These are phyloP conservation scores for Cicer arietinum DNA, from an alignment of 306 rosid species.

Conservation along the genomic window DNA sequence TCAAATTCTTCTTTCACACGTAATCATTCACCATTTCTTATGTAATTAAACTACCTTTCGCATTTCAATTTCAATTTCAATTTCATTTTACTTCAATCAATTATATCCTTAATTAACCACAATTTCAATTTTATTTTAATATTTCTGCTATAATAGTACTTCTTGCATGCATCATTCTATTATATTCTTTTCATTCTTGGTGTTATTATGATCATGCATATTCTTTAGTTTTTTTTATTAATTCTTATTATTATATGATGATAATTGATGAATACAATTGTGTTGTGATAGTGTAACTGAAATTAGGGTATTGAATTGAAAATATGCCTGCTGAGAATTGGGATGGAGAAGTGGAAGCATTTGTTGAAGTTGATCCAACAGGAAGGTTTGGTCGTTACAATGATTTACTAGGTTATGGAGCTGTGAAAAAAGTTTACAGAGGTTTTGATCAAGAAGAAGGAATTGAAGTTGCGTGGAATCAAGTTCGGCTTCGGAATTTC, in stretches of 20 bases:
- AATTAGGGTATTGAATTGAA: conserved; percentile 38
- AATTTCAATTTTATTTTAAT: background rate
- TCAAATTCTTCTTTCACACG: background rate
- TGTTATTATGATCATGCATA: no score
- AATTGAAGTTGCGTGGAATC: conserved; percentile 95
- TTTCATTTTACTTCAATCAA: background rate
- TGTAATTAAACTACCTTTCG: background rate
- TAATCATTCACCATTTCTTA: background rate
- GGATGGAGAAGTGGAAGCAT: conserved; percentile 65
- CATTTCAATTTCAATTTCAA: background rate
- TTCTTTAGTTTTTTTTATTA: no score
- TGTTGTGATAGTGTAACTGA: conserved; percentile 11
- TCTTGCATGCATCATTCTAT: background rate
- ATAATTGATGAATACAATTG: no score
- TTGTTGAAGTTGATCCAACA: conserved; percentile 84
- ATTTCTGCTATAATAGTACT: background rate
- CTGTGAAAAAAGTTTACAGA: conserved; percentile 86
- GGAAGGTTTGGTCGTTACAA: conserved; percentile 81
- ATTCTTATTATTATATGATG: no score
- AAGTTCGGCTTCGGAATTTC: conserved; percentile 71
- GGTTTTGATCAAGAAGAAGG: conserved; percentile 95
- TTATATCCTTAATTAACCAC: background rate
- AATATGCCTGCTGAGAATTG: conserved; percentile 71
- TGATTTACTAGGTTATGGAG: conserved; percentile 82
- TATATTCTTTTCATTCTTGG: no score